These are phyloP conservation scores for Yarrowia bubula DNA, from an alignment of 805 yeast genomes.

Conservation along the genomic window DNA sequence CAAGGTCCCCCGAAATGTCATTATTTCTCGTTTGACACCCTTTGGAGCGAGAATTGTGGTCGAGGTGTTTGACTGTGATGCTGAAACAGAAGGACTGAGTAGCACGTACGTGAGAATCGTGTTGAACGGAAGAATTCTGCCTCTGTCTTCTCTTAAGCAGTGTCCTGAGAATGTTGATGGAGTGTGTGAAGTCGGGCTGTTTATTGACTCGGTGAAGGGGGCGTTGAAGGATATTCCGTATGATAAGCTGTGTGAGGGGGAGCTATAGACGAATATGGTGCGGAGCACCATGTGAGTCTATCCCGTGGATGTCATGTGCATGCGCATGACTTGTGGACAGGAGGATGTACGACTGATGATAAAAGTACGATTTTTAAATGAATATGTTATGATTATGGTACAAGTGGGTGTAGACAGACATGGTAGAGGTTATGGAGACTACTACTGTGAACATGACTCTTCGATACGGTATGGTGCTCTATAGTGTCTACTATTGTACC, in stretches of 20 bases:
- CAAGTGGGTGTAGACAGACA: too few relatives aligned
- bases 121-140: constrained; percentile 43
- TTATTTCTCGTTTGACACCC: constrained; percentile 44
- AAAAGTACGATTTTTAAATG: too few relatives aligned
- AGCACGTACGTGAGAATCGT: constrained; percentile 37
- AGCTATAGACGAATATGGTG: not conserved
- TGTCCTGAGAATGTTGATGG: constrained; percentile 40
- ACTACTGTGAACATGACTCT: too few relatives aligned
- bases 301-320: too few relatives aligned
- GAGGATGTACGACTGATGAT: too few relatives aligned
- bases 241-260: constrained; percentile 5
- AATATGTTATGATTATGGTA: too few relatives aligned
- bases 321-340: too few relatives aligned
- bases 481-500: too few relatives aligned
- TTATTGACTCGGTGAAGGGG: constrained; percentile 8
- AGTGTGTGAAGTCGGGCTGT: constrained; percentile 36
- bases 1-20: constrained; percentile 42
- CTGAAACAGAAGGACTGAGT: constrained; percentile 29
- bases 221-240: not conserved
- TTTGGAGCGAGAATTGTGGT: constrained; percentile 44
- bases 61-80: constrained; percentile 42
- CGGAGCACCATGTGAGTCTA: too few relatives aligned
- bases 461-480: too few relatives aligned
- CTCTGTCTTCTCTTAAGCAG: constrained; percentile 38
- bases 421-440: too few relatives aligned